Evolutionary conservation across 2,329 filamentous ascomycete genomes (phyloP), one percentile per base, ranked within the genome.

Genomic region (Microascus cirrosus): DNA sequence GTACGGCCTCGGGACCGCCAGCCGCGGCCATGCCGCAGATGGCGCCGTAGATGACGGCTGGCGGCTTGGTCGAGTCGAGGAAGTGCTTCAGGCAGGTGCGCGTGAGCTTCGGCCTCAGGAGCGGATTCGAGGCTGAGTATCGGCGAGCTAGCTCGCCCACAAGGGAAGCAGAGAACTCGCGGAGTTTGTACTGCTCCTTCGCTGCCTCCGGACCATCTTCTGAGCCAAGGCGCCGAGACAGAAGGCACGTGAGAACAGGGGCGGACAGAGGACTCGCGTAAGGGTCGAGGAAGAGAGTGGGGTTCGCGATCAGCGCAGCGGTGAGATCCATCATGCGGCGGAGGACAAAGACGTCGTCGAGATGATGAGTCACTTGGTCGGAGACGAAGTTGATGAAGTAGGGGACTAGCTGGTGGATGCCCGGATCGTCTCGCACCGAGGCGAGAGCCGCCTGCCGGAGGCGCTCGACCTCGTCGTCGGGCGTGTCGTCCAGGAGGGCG

Each of bases 341-440:
- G 24, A 99, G 78, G 5, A 91, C 84, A 68, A 96, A 96, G 2
- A 92, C 81, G 69, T 95, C 89, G 72, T 95, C 92, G 62, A 96
- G 81, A 63, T 86, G 88, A 70, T 99, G 94, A 1, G 94, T 97
- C 55, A 99, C 90, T 71, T 96, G 94, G 70, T 96, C 93, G 22
- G 91, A 87, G 65, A 97, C 88, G 70, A 96, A 97, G 69, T 95
- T 91, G 60, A 96, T 87, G 66, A 97, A 96, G 73, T 99, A 99
- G 0, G 94, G 94, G 32, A 96, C 85, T 11, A 99, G 83, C 72
- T 99, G 94, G 69, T 99, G 94, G 45, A 97, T 82, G 42, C 93
- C 93, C 0, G 94, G 91, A 67, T 99, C 94, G 59, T 90, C 88
- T 55, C 87, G 81, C 25, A 99, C 83, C 28, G 90, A 95, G 56